These are phyloP conservation scores for Monosporascus sp. DNA, from an alignment of 2,329 filamentous ascomycete species.

Conservation along the genomic window DNA sequence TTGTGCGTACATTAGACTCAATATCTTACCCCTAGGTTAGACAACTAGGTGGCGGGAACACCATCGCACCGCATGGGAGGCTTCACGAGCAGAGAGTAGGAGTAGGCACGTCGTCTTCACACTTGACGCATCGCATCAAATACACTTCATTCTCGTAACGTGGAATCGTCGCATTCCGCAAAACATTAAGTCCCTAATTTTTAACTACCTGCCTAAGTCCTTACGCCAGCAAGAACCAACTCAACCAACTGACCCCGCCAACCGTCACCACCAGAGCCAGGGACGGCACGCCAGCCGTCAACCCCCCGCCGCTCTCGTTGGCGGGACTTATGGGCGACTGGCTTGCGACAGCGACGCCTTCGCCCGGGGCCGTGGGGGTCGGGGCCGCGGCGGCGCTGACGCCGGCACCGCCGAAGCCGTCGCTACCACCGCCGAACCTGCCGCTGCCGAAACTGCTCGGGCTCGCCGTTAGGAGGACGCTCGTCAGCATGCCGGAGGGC, in stretches of 20 bases:
- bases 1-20: too few relatives aligned
- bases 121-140: too few relatives aligned
- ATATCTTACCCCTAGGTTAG: too few relatives aligned
- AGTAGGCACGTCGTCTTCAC: too few relatives aligned
- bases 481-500: too few relatives aligned
- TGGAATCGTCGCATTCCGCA: too few relatives aligned
- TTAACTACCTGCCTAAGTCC: not conserved
- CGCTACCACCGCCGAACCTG: not conserved
- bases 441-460: too few relatives aligned
- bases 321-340: not conserved
- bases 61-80: too few relatives aligned
- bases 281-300: not conserved
- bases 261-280: not conserved
- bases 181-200: not conserved
- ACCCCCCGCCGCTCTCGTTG: not conserved
- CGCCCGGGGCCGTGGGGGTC: not conserved
- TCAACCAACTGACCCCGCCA: not conserved
- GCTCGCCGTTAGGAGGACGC: too few relatives aligned
- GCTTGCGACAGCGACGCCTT: not conserved
- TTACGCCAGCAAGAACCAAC: not conserved
- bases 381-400: not conserved
- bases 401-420: not conserved
- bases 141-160: too few relatives aligned
- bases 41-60: too few relatives aligned
- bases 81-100: too few relatives aligned